Evolutionary conservation across 306 rosid species (phyloP).

Genomic region (Vigna trinervia): DNA sequence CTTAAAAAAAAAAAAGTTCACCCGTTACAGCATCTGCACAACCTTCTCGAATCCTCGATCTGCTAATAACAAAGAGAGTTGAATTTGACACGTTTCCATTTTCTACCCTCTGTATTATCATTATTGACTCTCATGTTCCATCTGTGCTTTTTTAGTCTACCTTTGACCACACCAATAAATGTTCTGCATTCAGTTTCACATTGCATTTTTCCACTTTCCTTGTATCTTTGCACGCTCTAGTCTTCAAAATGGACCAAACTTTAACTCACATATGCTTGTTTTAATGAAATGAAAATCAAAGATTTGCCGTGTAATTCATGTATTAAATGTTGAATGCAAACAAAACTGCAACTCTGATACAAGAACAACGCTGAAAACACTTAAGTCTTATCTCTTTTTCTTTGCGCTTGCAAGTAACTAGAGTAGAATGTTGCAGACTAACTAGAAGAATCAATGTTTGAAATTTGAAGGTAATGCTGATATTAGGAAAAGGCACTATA

Average conservation of each 20-base stretch:
- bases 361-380: neutral
- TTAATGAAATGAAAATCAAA: neutral
- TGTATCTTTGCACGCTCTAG: neutral
- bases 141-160: neutral
- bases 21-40: neutral
- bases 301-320: too few species aligned
- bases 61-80: neutral
- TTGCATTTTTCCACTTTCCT: neutral
- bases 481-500: slow-evolving; percentile 49
- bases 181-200: slow-evolving; percentile 11
- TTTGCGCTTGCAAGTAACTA: neutral
- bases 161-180: slow-evolving; percentile 33
- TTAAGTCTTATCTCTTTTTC: neutral
- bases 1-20: neutral
- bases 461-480: slow-evolving; percentile 13
- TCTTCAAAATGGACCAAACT: neutral
- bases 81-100: slow-evolving; percentile 21
- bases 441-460: neutral
- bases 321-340: too few species aligned
- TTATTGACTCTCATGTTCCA: neutral
- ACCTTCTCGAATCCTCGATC: slow-evolving; percentile 28
- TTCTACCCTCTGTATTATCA: slow-evolving; percentile 11
- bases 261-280: neutral
- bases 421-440: neutral
- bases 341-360: neutral